phyloP scores from a whole-genome alignment of 1,284 basidiomycete species.

The Cutaneotrichosporon sp. region DNA sequence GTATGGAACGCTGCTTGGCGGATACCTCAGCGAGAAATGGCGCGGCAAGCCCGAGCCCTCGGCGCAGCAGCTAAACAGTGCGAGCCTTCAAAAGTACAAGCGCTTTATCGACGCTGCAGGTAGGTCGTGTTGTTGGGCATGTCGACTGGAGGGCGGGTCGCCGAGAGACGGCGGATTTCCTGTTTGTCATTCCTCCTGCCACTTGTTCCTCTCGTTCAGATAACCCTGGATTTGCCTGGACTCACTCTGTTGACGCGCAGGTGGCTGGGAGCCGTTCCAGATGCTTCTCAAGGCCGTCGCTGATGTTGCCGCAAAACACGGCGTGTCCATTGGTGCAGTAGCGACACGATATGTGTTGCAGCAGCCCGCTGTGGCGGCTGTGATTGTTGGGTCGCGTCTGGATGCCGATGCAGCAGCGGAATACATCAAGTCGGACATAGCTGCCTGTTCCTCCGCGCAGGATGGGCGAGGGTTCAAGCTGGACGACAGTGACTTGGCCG shows the following conservation, averaged over 20 bases:
- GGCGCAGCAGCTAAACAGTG: constrained; percentile 2
- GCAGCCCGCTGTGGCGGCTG: constrained; percentile 13
- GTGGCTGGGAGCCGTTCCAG: constrained; percentile 21
- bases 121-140: background rate
- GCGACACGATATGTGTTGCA: constrained; percentile 17
- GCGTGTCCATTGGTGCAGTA: constrained; percentile 13
- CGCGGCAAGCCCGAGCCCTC: constrained; percentile 10
- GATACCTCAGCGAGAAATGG: constrained; percentile 20
- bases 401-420: background rate
- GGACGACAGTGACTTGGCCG: constrained; percentile 2
- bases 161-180: too few species aligned
- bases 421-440: background rate
- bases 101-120: constrained; percentile 20
- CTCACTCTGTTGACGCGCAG: constrained; percentile 3
- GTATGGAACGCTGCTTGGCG: constrained; percentile 19
- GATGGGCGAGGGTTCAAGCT: too few species aligned
- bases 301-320: constrained; percentile 4
- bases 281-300: constrained; percentile 14
- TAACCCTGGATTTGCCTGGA: background rate
- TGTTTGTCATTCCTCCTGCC: too few species aligned
- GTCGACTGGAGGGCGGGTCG: background rate
- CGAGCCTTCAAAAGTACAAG: constrained; percentile 16
- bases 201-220: too few species aligned
- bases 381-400: constrained; percentile 16
- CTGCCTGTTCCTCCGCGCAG: background rate